Evolutionary conservation across 768 basidiomycete genomes (phyloP).

Genomic region (Pholiota molesta): DNA sequence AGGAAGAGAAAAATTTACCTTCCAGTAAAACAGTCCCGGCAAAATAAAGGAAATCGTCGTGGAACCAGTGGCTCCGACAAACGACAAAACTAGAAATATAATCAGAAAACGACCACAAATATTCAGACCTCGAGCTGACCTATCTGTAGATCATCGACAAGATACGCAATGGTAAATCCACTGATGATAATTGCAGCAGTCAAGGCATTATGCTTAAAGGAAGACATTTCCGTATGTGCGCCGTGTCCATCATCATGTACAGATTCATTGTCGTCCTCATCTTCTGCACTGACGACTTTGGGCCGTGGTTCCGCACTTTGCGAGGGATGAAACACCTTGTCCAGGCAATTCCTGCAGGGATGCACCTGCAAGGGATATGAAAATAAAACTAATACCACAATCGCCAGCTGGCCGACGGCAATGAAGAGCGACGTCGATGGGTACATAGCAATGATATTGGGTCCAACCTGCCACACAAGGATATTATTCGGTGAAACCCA

Average conservation of each 20-base stretch:
- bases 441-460: constrained; percentile 96
- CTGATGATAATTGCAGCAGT: constrained; percentile 65
- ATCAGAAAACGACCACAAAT: constrained; percentile 6
- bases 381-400: constrained; percentile 87
- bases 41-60: constrained; percentile 97
- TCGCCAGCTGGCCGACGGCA: constrained; percentile 90
- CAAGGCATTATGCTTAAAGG: constrained; percentile 67
- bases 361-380: constrained; percentile 95
- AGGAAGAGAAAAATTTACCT: constrained; percentile 49
- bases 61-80: constrained; percentile 96
- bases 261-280: constrained; percentile 48
- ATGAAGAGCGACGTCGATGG: constrained; percentile 90
- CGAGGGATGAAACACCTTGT: constrained; percentile 77
- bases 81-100: constrained; percentile 73
- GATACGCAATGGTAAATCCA: constrained; percentile 76
- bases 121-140: constrained; percentile 47
- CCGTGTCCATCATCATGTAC: constrained; percentile 58
- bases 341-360: constrained; percentile 89
- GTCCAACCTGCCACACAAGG: constrained; percentile 61
- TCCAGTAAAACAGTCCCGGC: constrained; percentile 92
- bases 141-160: constrained; percentile 76
- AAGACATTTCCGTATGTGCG: constrained; percentile 58
- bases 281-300: constrained; percentile 43
- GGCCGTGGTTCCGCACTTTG: constrained; percentile 29
- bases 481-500: constrained; percentile 11